A percentile compares a stretch with the other conserved stretches of the same genome.
phyloP scores from a whole-genome alignment of 441 rosid genomes.

The Breynia disticha region DNA sequence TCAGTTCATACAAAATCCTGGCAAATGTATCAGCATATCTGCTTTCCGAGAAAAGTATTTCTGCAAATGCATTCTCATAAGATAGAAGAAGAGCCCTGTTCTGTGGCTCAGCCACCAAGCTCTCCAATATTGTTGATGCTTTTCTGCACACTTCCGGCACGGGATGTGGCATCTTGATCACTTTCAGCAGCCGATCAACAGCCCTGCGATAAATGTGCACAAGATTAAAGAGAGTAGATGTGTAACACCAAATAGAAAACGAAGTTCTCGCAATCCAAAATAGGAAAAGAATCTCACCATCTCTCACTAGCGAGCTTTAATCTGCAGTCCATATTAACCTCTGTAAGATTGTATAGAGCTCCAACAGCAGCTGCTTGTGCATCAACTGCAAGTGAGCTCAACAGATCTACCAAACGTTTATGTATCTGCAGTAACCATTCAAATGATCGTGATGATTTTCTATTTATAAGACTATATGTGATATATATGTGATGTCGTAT shows the following conservation, averaged over 20 bases:
- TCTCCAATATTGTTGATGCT: constrained; percentile 89
- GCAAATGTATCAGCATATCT: constrained; percentile 83
- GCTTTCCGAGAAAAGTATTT: constrained; percentile 71
- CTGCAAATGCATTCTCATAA: constrained; percentile 87
- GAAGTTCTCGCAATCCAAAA: not conserved
- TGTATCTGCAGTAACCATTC: constrained; percentile 52
- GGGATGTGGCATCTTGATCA: constrained; percentile 78
- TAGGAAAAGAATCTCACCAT: constrained; percentile 39
- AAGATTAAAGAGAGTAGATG: not conserved
- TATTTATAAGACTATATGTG: not conserved
- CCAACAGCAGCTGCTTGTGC: constrained; percentile 96
- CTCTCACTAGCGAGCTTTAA: constrained; percentile 90
- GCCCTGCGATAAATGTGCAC: constrained; percentile 49
- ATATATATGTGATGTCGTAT: not conserved
- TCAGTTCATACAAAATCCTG: constrained; percentile 76
- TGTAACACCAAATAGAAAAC: not conserved
- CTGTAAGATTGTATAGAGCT: constrained; percentile 89
- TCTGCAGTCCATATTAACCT: constrained; percentile 89
- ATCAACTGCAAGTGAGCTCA: constrained; percentile 67
- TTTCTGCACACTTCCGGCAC: constrained; percentile 90
- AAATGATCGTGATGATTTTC: constrained; percentile 6
- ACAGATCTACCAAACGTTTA: constrained; percentile 71
- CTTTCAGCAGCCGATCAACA: constrained; percentile 74
- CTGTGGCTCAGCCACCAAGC: constrained; percentile 87
- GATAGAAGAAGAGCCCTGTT: constrained; percentile 57